A percentile compares a stretch with the other conserved stretches of the same genome.
phyloP scores from a whole-genome alignment of 73 alveolate species.

The Effrenium voratum region DNA sequence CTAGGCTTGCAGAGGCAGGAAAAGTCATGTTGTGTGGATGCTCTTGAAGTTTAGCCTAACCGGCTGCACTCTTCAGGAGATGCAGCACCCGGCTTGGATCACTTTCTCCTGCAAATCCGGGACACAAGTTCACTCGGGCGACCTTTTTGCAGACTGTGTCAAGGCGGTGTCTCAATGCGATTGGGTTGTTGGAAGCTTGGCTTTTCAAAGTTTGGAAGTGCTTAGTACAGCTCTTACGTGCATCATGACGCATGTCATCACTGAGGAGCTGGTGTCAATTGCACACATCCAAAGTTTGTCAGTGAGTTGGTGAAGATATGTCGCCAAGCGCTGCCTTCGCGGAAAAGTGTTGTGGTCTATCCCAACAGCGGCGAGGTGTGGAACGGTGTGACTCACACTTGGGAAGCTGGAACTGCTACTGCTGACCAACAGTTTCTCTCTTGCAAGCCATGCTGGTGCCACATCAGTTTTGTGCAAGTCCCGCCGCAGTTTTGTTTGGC shows the following conservation, averaged over 20 bases:
- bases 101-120: slow-evolving; percentile 63
- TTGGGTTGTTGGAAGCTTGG: slow-evolving; percentile 56
- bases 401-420: slow-evolving; percentile 89
- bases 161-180: neutral
- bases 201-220: too few species aligned
- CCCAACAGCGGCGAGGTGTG: slow-evolving; percentile 93
- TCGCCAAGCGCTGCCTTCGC: slow-evolving; percentile 35
- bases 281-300: slow-evolving; percentile 86
- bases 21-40: neutral
- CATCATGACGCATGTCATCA: too few species aligned
- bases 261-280: slow-evolving; percentile 93
- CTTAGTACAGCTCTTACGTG: too few species aligned
- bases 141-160: slow-evolving; percentile 17
- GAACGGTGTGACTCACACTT: slow-evolving; percentile 71
- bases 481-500: too few species aligned
- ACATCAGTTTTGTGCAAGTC: too few species aligned
- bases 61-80: neutral
- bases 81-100: slow-evolving; percentile 83
- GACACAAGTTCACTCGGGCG: slow-evolving; percentile 66
- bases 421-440: slow-evolving; percentile 80
- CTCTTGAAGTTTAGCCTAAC: neutral
- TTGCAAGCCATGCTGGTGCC: too few species aligned
- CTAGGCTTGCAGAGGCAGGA: slow-evolving; percentile 14
- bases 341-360: slow-evolving; percentile 70
- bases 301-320: slow-evolving; percentile 41